A percentile compares a stretch with the other conserved stretches of the same genome.
phyloP scores from a whole-genome alignment of 2,329 filamentous ascomycete species.

The Diaporthe humulicola region DNA sequence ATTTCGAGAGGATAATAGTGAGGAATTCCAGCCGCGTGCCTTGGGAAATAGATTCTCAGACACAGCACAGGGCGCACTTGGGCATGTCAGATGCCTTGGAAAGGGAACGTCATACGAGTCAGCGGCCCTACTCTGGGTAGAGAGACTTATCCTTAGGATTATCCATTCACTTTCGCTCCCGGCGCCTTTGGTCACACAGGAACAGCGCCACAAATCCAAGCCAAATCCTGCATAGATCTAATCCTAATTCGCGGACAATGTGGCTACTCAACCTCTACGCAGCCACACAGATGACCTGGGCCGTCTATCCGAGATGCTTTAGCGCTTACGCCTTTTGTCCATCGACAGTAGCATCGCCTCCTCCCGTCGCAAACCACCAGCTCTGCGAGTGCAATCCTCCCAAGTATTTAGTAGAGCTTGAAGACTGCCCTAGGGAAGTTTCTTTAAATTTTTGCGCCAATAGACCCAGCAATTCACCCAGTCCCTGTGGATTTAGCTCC shows the following conservation, averaged over 20 bases:
- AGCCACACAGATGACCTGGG: background rate
- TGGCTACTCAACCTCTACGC: background rate
- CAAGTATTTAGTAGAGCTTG: background rate
- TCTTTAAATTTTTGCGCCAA: background rate
- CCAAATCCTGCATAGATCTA: background rate
- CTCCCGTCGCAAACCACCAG: background rate
- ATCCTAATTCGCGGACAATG: background rate
- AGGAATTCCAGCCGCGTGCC: no score
- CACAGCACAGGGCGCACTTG: no score
- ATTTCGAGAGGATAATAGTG: no score
- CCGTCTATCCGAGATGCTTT: background rate
- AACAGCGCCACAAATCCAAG: constrained; percentile 5
- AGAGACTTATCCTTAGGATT: no score
- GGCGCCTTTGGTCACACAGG: background rate
- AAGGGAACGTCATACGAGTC: no score
- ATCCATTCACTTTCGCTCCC: no score
- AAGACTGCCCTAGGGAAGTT: background rate
- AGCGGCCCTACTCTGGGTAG: no score
- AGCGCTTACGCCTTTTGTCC: background rate
- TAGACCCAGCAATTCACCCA: no score
- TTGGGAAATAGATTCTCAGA: no score
- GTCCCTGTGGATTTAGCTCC: background rate
- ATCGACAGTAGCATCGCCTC: background rate
- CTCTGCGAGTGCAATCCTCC: no score
- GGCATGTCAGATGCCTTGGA: no score